These are phyloP conservation scores for Penicillium sp. DNA, from an alignment of 2,329 filamentous ascomycete genomes.

Conservation along the genomic window DNA sequence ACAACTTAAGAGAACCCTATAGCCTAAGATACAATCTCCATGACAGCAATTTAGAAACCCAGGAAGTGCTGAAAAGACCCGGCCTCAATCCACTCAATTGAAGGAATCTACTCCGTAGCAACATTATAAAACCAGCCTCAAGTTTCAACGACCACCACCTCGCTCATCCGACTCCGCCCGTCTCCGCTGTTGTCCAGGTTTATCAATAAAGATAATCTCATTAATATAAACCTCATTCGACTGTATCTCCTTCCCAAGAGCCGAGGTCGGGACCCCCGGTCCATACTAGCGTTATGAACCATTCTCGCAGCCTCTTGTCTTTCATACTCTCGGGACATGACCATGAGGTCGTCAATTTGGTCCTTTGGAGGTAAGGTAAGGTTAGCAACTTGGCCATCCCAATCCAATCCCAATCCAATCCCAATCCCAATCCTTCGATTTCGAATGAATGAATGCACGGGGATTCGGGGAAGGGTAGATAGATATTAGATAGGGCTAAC, in stretches of 20 bases:
- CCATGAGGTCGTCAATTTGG: constrained; percentile 50
- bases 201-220: constrained; percentile 40
- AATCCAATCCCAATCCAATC: no score
- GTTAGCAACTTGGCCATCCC: no score
- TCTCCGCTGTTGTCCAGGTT: constrained; percentile 30
- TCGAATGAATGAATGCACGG: no score
- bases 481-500: no score
- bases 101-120: not conserved
- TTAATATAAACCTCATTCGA: constrained; percentile 42
- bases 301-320: constrained; percentile 47
- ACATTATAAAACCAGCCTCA: constrained; percentile 9
- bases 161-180: constrained; percentile 32
- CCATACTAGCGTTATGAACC: constrained; percentile 29
- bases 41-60: not conserved
- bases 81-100: not conserved
- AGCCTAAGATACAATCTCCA: not conserved
- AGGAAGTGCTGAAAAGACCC: not conserved
- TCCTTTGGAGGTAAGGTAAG: constrained; percentile 39
- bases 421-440: not conserved
- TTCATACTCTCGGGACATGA: constrained; percentile 48
- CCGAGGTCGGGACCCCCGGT: constrained; percentile 15
- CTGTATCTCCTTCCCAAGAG: constrained; percentile 1
- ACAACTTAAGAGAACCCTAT: not conserved
- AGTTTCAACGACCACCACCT: constrained; percentile 25
- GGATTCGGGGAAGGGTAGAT: no score